A percentile compares a stretch with the other conserved stretches of the same genome.
These are phyloP conservation scores for Plantago rigida DNA, from an alignment of 305 asterid genomes.

Conservation along the genomic window DNA sequence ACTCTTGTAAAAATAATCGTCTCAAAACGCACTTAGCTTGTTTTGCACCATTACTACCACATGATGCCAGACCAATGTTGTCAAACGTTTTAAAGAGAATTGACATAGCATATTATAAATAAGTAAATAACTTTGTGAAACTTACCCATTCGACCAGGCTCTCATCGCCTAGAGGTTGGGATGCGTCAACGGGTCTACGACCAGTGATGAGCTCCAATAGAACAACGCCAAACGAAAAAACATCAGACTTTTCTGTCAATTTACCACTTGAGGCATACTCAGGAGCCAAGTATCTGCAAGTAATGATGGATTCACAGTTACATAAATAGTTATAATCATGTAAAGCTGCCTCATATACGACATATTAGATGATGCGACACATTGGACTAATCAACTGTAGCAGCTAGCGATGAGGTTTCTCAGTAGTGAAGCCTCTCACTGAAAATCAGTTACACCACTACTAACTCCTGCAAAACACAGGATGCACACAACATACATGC, in stretches of 20 bases:
- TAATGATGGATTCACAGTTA: conserved; percentile 22
- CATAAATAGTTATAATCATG: background rate
- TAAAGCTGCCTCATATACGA: background rate
- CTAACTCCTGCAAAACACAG: conserved; percentile 5
- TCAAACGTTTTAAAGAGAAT: conserved; percentile 1
- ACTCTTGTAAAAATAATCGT: too few relatives aligned
- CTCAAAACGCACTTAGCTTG: too few relatives aligned
- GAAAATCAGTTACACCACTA: conserved; percentile 7
- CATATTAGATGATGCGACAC: conserved; percentile 6
- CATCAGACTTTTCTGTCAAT: conserved; percentile 62
- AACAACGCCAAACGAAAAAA: conserved; percentile 58
- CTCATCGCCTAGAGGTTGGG: conserved; percentile 62
- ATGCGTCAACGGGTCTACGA: conserved; percentile 56
- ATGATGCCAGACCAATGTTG: background rate
- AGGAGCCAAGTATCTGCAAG: conserved; percentile 57
- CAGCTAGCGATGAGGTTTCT: conserved; percentile 1
- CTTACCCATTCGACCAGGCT: conserved; percentile 70
- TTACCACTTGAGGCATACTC: conserved; percentile 71
- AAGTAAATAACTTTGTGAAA: background rate
- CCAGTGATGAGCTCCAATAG: conserved; percentile 71
- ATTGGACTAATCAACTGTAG: background rate
- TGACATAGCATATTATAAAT: background rate
- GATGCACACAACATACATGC: conserved; percentile 7
- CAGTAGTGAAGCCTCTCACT: background rate
- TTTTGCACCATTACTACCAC: too few relatives aligned